These are phyloP conservation scores for Sugiyamaella marilandica DNA, from an alignment of 805 yeast species.

Conservation along the genomic window DNA sequence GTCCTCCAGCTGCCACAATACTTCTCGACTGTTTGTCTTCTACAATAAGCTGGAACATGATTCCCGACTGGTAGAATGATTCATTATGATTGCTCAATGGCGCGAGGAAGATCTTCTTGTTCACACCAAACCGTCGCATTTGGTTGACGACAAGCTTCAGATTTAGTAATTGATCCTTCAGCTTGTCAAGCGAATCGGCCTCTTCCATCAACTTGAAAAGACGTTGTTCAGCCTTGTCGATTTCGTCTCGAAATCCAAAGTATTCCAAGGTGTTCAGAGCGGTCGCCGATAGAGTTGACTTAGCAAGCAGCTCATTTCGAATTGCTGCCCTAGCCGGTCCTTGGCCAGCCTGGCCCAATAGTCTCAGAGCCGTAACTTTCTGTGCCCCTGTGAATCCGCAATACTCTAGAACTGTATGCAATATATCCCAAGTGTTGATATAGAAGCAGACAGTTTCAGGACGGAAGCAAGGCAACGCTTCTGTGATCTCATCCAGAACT, in stretches of 20 bases:
- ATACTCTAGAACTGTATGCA: constrained; percentile 72
- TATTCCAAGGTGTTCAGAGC: constrained; percentile 74
- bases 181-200: constrained; percentile 50
- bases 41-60: constrained; percentile 83
- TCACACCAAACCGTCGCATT: constrained; percentile 55
- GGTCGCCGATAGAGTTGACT: constrained; percentile 73
- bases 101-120: constrained; percentile 54
- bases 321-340: constrained; percentile 61
- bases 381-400: constrained; percentile 78
- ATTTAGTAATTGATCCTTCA: constrained; percentile 60
- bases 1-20: constrained; percentile 85
- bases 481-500: constrained; percentile 69
- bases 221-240: constrained; percentile 58
- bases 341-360: constrained; percentile 72
- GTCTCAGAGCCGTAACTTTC: constrained; percentile 58
- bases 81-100: constrained; percentile 84
- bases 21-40: constrained; percentile 40
- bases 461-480: constrained; percentile 62
- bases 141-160: constrained; percentile 54
- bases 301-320: constrained; percentile 50
- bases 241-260: constrained; percentile 70
- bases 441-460: constrained; percentile 53
- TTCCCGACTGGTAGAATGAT: constrained; percentile 69
- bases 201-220: constrained; percentile 70
- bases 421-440: constrained; percentile 74